A percentile compares a stretch with the other conserved stretches of the same genome.
Conservation (phyloP, 768 basidiomycete genomes). For the Lactarius hengduanensis region DNA sequence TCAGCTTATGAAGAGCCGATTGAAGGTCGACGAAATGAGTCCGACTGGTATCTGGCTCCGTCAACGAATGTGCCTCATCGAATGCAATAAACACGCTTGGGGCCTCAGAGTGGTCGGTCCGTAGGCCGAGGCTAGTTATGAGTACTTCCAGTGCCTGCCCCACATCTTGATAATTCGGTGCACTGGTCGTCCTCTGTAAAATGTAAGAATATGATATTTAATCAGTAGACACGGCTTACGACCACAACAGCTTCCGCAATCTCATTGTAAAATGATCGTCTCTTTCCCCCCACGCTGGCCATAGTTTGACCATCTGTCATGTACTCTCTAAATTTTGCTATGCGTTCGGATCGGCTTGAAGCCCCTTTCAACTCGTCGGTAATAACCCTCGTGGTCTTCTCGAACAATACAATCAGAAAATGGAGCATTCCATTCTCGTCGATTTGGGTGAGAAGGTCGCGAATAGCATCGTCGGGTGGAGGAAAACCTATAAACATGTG, state of each 20-base stretch:
- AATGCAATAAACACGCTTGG: not conserved
- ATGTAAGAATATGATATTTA: not conserved
- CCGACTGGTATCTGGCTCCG: too few species aligned
- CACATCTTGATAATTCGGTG: rapidly evolving
- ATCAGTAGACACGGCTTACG: not conserved
- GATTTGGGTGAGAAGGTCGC: not conserved
- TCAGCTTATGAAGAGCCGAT: not conserved
- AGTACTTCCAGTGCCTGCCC: rapidly evolving
- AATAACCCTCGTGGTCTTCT: not conserved
- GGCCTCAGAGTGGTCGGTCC: too few species aligned
- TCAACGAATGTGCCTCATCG: not conserved
- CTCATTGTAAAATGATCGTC: not conserved
- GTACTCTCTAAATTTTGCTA: not conserved
- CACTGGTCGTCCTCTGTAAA: not conserved
- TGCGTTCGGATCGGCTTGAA: not conserved
- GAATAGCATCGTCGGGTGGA: not conserved
- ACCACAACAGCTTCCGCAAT: too few species aligned
- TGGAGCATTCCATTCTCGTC: not conserved
- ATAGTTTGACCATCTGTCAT: not conserved
- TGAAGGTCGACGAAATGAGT: not conserved
- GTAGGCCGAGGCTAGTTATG: not conserved
- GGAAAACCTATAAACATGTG: not conserved
- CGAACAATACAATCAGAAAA: not conserved
- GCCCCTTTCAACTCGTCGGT: not conserved
- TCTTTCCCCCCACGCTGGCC: not conserved